phyloP scores from a whole-genome alignment of 2,329 filamentous ascomycete species.

The Alternaria hordeiaustralica region DNA sequence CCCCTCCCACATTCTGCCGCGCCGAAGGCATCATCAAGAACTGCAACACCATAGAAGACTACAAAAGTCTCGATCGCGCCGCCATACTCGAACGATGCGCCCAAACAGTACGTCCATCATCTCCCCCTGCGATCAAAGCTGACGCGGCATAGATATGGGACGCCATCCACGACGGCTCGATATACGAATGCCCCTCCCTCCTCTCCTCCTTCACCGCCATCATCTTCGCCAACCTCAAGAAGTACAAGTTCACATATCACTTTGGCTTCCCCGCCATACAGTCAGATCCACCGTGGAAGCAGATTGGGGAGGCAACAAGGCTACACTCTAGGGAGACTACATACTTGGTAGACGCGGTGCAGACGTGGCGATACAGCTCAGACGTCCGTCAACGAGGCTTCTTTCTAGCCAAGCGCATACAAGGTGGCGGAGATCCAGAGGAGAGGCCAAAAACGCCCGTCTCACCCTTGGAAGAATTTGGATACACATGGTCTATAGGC shows the following conservation, averaged over 20 bases:
- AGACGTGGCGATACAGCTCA: conserved; percentile 84
- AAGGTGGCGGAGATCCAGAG: conserved; percentile 37
- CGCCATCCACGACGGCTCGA: conserved; percentile 93
- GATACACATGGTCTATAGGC: conserved; percentile 78
- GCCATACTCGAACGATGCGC: conserved; percentile 80
- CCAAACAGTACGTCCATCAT: conserved; percentile 66
- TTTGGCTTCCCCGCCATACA: conserved; percentile 95
- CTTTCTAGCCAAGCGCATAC: conserved; percentile 85
- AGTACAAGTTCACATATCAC: conserved; percentile 98
- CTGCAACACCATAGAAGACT: conserved; percentile 94
- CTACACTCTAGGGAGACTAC: conserved; percentile 75
- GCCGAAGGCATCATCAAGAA: conserved; percentile 96
- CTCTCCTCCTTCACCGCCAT: conserved; percentile 88
- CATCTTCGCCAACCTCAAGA: conserved; percentile 95
- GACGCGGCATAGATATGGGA: conserved; percentile 78
- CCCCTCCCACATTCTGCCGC: conserved; percentile 64
- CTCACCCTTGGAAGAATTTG: conserved; percentile 61
- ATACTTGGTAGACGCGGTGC: conserved; percentile 78
- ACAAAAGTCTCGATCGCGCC: conserved; percentile 80
- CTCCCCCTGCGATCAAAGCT: neutral
- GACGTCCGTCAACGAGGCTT: conserved; percentile 90
- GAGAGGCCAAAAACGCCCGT: conserved; percentile 57
- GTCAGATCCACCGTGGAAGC: conserved; percentile 82
- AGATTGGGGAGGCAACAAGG: conserved; percentile 44
- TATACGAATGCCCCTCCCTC: conserved; percentile 92